Percentiles rank a stretch among this genome's conserved stretches.
Conservation (phyloP, 805 yeast species). For the Barnettozyma sp. region DNA sequence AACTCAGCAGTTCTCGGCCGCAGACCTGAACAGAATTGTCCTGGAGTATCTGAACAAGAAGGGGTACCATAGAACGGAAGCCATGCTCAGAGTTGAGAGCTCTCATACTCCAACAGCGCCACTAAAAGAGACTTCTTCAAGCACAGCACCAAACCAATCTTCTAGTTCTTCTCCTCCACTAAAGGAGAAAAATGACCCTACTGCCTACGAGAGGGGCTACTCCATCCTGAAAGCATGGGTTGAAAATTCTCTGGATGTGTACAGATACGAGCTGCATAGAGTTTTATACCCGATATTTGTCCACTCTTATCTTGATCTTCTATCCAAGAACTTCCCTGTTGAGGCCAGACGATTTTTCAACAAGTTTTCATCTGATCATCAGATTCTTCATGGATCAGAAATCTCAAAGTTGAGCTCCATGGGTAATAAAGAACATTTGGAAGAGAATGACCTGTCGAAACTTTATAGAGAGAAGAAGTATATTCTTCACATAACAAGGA, state of each 20-base stretch:
- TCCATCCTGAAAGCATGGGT: constrained; percentile 80
- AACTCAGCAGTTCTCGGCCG: constrained; percentile 54
- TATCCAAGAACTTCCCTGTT: constrained; percentile 50
- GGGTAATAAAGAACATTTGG: constrained; percentile 70
- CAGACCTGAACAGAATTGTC: constrained; percentile 87
- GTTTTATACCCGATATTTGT: constrained; percentile 89
- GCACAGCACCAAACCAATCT: no score
- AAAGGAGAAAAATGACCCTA: constrained; percentile 38
- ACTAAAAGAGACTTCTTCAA: constrained; percentile 25
- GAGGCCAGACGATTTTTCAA: constrained; percentile 73
- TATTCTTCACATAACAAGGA: constrained; percentile 67
- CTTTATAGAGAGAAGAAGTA: constrained; percentile 70
- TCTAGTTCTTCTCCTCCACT: not conserved
- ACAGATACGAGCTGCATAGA: constrained; percentile 79
- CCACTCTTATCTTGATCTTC: constrained; percentile 76
- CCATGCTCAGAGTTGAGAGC: constrained; percentile 84
- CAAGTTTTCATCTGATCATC: constrained; percentile 66
- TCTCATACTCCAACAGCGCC: constrained; percentile 51
- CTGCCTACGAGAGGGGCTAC: constrained; percentile 73
- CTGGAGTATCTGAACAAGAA: constrained; percentile 87
- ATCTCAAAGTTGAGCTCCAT: constrained; percentile 65
- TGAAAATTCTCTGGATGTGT: constrained; percentile 83
- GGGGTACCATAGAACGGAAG: constrained; percentile 92
- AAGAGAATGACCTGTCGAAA: constrained; percentile 76
- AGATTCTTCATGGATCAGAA: constrained; percentile 71